Conservation (phyloP, 768 basidiomycete species). For the Tricholomella constricta region DNA sequence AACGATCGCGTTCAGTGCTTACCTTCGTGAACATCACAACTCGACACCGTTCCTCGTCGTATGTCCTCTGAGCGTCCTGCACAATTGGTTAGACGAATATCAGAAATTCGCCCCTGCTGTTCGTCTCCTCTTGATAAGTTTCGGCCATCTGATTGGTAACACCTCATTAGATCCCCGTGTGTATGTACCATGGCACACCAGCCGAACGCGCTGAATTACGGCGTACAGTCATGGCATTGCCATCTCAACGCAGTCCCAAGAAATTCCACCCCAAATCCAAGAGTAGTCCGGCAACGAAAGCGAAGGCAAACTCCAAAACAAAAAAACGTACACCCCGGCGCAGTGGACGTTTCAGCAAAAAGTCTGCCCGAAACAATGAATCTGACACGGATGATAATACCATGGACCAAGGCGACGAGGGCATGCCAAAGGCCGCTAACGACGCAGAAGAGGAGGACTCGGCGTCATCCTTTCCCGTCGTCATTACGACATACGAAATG, state of each 20-base stretch:
- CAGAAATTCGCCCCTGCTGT: constrained; percentile 80
- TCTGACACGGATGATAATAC: constrained; percentile 7
- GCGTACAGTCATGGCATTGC: constrained; percentile 53
- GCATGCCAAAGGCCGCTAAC: constrained; percentile 14
- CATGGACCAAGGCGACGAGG: constrained; percentile 19
- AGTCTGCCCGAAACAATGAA: constrained; percentile 21
- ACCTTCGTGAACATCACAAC: constrained; percentile 74
- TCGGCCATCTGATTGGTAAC: not conserved
- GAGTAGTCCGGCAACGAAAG: constrained; percentile 4
- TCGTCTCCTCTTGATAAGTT: constrained; percentile 22
- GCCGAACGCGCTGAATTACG: constrained; percentile 81
- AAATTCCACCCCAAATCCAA: constrained; percentile 6
- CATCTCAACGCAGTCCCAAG: constrained; percentile 20
- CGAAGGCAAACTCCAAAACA: constrained; percentile 21
- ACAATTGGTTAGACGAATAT: constrained; percentile 91
- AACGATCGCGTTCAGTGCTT: constrained; percentile 91
- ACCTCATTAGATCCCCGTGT: constrained; percentile 69
- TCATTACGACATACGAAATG: constrained; percentile 92
- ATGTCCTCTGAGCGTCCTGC: constrained; percentile 89
- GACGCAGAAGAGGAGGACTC: constrained; percentile 16
- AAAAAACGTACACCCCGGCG: constrained; percentile 17
- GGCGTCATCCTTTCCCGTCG: constrained; percentile 62
- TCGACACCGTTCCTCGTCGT: constrained; percentile 83
- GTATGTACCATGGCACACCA: constrained; percentile 89
- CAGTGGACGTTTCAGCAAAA: constrained; percentile 16